Percentiles rank a stretch among this genome's conserved stretches.
These are phyloP conservation scores for Phaffomyces antillensis DNA, from an alignment of 805 yeast species.

Conservation along the genomic window DNA sequence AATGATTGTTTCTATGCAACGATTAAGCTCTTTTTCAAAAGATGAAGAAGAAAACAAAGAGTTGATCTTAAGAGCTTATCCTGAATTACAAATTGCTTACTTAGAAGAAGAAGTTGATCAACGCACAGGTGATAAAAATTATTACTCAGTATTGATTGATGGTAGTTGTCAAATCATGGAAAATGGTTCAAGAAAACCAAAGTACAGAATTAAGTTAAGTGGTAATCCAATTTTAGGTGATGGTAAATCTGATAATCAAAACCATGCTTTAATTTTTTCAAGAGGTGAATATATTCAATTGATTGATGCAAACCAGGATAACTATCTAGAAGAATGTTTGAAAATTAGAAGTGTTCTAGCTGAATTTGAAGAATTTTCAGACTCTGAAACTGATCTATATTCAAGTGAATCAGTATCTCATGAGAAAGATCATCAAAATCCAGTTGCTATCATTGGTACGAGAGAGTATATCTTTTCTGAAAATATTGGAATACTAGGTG, in stretches of 20 bases:
- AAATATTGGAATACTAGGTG: constrained; percentile 75
- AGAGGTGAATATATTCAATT: constrained; percentile 79
- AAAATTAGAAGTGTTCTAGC: constrained; percentile 66
- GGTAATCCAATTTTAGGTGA: constrained; percentile 83
- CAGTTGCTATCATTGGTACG: constrained; percentile 80
- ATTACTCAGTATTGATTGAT: constrained; percentile 63
- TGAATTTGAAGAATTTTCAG: constrained; percentile 57
- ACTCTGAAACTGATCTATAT: constrained; percentile 27
- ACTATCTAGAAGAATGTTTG: constrained; percentile 74
- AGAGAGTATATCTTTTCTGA: constrained; percentile 81
- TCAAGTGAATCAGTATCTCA: constrained; percentile 37
- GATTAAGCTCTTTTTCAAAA: constrained; percentile 42
- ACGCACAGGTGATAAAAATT: constrained; percentile 33
- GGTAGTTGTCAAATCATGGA: constrained; percentile 57
- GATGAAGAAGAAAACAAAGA: constrained; percentile 57
- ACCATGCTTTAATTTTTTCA: constrained; percentile 64
- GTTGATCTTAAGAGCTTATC: constrained; percentile 54
- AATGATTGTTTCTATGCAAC: constrained; percentile 60
- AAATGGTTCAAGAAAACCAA: constrained; percentile 53
- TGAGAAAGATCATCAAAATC: constrained; percentile 21
- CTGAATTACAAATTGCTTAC: constrained; percentile 59
- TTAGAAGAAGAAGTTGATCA: constrained; percentile 42
- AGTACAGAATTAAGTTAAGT: constrained; percentile 56
- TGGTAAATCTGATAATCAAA: constrained; percentile 81
- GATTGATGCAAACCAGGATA: constrained; percentile 80